Base-by-base conservation (phyloP, 2,329 filamentous ascomycete genomes). In the Aureobasidium mangrovei region DNA sequence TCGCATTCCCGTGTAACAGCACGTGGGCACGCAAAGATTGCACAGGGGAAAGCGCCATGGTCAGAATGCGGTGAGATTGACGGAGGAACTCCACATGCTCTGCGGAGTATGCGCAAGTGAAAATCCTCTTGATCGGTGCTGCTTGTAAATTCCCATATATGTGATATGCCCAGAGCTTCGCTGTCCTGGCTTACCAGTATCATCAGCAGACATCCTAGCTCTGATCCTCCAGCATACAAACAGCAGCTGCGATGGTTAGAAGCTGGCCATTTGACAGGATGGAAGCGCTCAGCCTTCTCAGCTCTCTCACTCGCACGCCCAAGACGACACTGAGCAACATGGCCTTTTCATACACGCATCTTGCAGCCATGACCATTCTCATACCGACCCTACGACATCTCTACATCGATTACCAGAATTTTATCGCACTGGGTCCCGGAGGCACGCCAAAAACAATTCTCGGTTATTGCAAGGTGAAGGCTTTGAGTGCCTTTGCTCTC, bases 351-450 rank as follows among this genome's bases (percentile, higher is more conserved):
- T 53, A 29, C 26, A 28, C 40, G 2, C 49, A 53, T 26, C 49
- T 53, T 7, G 49, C 40, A 10, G 52, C 51, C 28, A 63, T 33
- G 65, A 6, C 78, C 79, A 12, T 63, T 73, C 56, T 64, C 60
- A n/a, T 66, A 59, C 57, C 64, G 74, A 57, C 48, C n/a, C 33
- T 58, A 36, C 51, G 54, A 39, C 47, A 58, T 32, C 69, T 87
- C 61, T 80, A 82, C 64, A 80, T 82, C 64, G 86, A 91, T 73
- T 93, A 89, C 69, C 72, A 76, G 52, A 85, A 84, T 66, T 93
- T 89, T 70, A 73, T 91, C 59, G 79, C 79, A 38, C 81, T 94
- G 24, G 88, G 88, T 0, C 88, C 87, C 0, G 88, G 88, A 27
- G 88, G 88, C 56, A 91, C 86, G 0, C 87, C 88, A 0, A 78